Percentiles rank a stretch among this genome's conserved stretches.
Evolutionary conservation across 2,329 filamentous ascomycete species (phyloP).

Genomic region (Aspergillus piperis): DNA sequence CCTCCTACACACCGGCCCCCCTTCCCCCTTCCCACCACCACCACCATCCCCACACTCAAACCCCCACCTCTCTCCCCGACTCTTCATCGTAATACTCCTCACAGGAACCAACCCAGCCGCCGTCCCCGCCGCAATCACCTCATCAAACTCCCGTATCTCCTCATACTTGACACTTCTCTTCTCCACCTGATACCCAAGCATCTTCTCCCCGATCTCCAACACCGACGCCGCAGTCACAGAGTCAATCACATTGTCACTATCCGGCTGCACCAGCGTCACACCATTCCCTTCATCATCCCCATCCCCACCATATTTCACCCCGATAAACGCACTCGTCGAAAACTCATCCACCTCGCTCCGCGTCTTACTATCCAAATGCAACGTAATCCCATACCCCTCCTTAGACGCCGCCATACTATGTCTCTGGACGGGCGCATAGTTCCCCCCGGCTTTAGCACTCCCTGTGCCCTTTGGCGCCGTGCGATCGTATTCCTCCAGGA

Average conservation of each 20-base stretch:
- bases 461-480: slow-evolving; percentile 89
- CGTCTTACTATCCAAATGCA: slow-evolving; percentile 85
- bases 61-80: slow-evolving; percentile 56
- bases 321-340: slow-evolving; percentile 90
- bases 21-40: slow-evolving; percentile 40
- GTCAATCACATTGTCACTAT: slow-evolving; percentile 83
- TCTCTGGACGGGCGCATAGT: slow-evolving; percentile 88
- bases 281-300: slow-evolving; percentile 48
- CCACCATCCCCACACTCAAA: slow-evolving; percentile 49
- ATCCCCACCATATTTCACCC: slow-evolving; percentile 61
- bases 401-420: slow-evolving; percentile 79
- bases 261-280: slow-evolving; percentile 78
- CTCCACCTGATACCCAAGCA: slow-evolving; percentile 84
- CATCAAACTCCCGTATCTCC: slow-evolving; percentile 64
- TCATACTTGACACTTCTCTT: slow-evolving; percentile 64
- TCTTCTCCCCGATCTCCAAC: slow-evolving; percentile 67
- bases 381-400: slow-evolving; percentile 87
- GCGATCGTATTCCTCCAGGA: slow-evolving; percentile 91
- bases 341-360: slow-evolving; percentile 93
- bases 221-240: slow-evolving; percentile 81
- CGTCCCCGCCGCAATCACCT: slow-evolving; percentile 90
- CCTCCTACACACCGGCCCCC: slow-evolving; percentile 70
- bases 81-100: slow-evolving; percentile 78
- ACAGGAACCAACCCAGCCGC: slow-evolving; percentile 90
- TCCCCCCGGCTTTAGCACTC: slow-evolving; percentile 90